Conservation (phyloP, 257 asterid species). For the Penstemon barbatus region DNA sequence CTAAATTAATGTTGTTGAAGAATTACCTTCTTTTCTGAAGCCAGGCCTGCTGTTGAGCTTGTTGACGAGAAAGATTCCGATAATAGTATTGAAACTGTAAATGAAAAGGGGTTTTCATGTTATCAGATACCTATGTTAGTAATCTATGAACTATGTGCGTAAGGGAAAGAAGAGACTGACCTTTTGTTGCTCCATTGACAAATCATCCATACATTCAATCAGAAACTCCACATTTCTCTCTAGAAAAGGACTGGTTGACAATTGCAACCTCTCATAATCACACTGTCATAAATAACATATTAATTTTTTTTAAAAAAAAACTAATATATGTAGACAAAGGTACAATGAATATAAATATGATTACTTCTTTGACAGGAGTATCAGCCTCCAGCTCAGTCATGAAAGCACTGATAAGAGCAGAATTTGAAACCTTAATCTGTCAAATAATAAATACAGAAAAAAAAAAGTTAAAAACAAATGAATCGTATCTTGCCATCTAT, state of each 20-base stretch:
- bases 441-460: background rate
- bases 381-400: slow-evolving; percentile 94
- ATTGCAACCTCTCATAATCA: slow-evolving; percentile 85
- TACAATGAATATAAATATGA: background rate
- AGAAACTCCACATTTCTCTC: slow-evolving; percentile 94
- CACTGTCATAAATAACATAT: slow-evolving; percentile 43
- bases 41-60: slow-evolving; percentile 96
- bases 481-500: background rate
- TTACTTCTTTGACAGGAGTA: slow-evolving; percentile 82
- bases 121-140: slow-evolving; percentile 1
- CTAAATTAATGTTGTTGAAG: background rate
- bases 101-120: slow-evolving; percentile 14
- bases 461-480: slow-evolving; percentile 10
- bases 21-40: slow-evolving; percentile 91
- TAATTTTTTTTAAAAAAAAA: background rate
- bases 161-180: slow-evolving; percentile 38
- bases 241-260: slow-evolving; percentile 75
- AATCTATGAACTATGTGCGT: slow-evolving; percentile 4
- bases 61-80: slow-evolving; percentile 93
- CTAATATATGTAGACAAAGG: background rate
- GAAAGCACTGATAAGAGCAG: slow-evolving; percentile 94
- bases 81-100: slow-evolving; percentile 89
- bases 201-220: slow-evolving; percentile 97
- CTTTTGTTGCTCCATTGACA: slow-evolving; percentile 93
- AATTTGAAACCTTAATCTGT: slow-evolving; percentile 97